phyloP scores from a whole-genome alignment of 768 basidiomycete species.

The Pluteus cervinus region DNA sequence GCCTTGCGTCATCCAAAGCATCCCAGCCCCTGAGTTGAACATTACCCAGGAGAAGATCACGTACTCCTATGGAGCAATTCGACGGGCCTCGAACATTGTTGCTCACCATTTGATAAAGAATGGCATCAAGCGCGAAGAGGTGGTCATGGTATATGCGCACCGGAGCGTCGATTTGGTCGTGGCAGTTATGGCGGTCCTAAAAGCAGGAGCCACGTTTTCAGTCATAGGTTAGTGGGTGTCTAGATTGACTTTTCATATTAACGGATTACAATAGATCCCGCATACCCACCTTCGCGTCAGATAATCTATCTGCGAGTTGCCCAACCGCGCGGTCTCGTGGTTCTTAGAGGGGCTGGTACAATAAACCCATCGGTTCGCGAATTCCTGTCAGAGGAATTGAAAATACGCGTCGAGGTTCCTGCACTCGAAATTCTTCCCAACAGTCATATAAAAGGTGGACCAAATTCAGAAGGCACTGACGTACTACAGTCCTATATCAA shows the following conservation, averaged over 20 bases:
- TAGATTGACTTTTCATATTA: neutral
- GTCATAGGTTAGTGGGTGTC: slow-evolving; percentile 70
- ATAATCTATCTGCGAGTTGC: slow-evolving; percentile 91
- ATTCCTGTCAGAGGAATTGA: slow-evolving; percentile 71
- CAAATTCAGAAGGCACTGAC: slow-evolving; percentile 38
- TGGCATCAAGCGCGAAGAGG: slow-evolving; percentile 88
- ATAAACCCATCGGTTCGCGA: slow-evolving; percentile 79
- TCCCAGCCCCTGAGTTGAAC: slow-evolving; percentile 35
- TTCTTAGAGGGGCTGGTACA: slow-evolving; percentile 84
- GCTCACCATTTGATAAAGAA: slow-evolving; percentile 84
- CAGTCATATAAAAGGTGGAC: slow-evolving; percentile 65
- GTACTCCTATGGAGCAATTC: slow-evolving; percentile 78
- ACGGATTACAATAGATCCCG: slow-evolving; percentile 61
- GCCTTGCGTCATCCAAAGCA: slow-evolving; percentile 83
- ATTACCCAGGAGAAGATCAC: slow-evolving; percentile 46
- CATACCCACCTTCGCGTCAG: slow-evolving; percentile 91
- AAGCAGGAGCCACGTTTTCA: slow-evolving; percentile 94
- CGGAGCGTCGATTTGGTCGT: slow-evolving; percentile 95
- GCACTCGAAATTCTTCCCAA: slow-evolving; percentile 69
- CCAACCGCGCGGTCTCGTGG: slow-evolving; percentile 83
- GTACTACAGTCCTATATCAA: slow-evolving; percentile 49
- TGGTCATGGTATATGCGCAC: slow-evolving; percentile 97
- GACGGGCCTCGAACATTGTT: slow-evolving; percentile 80
- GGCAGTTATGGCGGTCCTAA: slow-evolving; percentile 93
- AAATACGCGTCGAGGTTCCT: slow-evolving; percentile 87